Evolutionary conservation across 1,284 basidiomycete genomes (phyloP).

Genomic region (Pseudozyma sp.): DNA sequence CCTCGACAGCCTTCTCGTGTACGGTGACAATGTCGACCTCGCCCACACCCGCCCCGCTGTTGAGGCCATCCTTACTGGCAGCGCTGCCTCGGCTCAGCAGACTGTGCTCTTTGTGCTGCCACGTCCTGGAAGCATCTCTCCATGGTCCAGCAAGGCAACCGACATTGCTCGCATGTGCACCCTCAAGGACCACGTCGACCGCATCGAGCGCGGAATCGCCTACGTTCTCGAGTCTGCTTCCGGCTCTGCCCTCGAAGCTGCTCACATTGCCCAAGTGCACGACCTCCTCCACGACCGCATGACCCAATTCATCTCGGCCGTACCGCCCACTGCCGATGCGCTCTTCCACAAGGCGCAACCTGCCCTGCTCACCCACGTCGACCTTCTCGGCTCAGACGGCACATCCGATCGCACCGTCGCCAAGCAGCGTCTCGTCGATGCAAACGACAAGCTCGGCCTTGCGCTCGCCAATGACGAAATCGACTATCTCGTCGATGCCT

Average conservation of each 20-base stretch:
- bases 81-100: conserved; percentile 69
- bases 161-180: conserved; percentile 86
- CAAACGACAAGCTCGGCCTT: conserved; percentile 88
- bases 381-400: conserved; percentile 69
- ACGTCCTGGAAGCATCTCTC: conserved; percentile 75
- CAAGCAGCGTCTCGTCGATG: conserved; percentile 73
- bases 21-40: conserved; percentile 82
- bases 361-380: conserved; percentile 78
- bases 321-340: conserved; percentile 73
- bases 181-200: conserved; percentile 77
- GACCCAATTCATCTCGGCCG: conserved; percentile 79
- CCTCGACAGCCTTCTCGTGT: conserved; percentile 82
- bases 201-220: conserved; percentile 85
- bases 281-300: conserved; percentile 79
- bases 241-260: conserved; percentile 55
- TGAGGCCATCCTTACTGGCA: conserved; percentile 55
- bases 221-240: conserved; percentile 76
- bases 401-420: conserved; percentile 58
- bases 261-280: conserved; percentile 39
- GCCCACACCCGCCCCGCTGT: conserved; percentile 72
- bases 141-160: conserved; percentile 98
- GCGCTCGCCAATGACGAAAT: conserved; percentile 92
- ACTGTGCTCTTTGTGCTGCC: conserved; percentile 63
- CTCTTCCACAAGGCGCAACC: conserved; percentile 81
- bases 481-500: conserved; percentile 90